Evolutionary conservation across 2,329 filamentous ascomycete genomes (phyloP), one percentile per base, ranked within the genome.

Genomic region (Fonsecaea pedrosoi): DNA sequence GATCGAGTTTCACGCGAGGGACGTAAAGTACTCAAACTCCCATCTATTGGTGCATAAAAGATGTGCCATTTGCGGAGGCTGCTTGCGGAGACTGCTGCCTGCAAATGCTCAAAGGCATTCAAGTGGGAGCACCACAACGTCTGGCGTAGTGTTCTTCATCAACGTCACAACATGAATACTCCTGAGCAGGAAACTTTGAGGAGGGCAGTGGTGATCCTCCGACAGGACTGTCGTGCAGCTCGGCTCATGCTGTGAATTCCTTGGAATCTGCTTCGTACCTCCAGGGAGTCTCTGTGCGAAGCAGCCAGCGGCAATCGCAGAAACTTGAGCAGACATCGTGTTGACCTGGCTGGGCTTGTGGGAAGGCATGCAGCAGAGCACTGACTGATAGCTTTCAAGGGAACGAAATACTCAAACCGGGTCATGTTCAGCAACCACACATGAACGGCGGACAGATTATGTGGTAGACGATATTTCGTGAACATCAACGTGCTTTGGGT

Each of bases 401-500:
- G 6, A 13, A 2, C 18, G 5, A 21, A 45, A n/a, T 18, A 2
- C 6, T 13, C n/a, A 7, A 15, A 8, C 40, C 15, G 40, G 5
- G 40, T 7, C 4, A 18, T 13, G 15, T 18, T 18, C 15, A 18
- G 40, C 15, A 9, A 18, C 3, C 6, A n/a, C 40, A 45, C 40
- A 15, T 45, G 3, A 9, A 9, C 15, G 18, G 2, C 7, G 40
- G 9, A 18, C 40, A 5, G 15, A 7, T 18, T 45, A 15, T 13
- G 15, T n/a, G 6, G 40, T 7, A 6, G 40, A 45, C 1, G 5
- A 8, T 18, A 18, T 18, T 12, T 13, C n/a, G 5, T 7, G n/a
- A 18, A 15, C n/a, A 2, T 45, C 15, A 18, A 18, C 18, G 15
- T 37, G 54, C 35, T 57, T 6, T 34, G 66, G 53, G 59, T 62